Base-by-base conservation (phyloP, 352 stramenopile species). In the Pythium sukuiense region DNA sequence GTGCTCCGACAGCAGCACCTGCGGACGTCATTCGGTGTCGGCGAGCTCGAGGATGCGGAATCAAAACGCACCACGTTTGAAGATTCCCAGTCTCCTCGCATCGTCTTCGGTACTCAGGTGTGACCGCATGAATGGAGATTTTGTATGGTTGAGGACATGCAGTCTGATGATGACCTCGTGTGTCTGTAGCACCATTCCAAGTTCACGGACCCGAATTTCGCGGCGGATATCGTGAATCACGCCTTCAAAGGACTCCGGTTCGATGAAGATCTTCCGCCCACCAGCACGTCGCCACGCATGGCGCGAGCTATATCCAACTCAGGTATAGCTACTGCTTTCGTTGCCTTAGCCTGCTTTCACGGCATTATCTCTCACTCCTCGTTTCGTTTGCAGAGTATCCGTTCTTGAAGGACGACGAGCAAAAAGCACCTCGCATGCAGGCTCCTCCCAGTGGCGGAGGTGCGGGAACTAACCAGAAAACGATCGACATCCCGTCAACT, bases 231-330 rank as follows among this genome's bases (percentile, higher is more conserved):
- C 61, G 70, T 90, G 16, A 85, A 77, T 9, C 80, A 92, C 32
- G 82, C 84, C 14, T 90, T 92, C 59, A 89, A 89, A 57, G 82
- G 74, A 1, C 60, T 89, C 48, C 72, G 69, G 20, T 67, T 88
- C 18, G 57, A 69, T 43, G 73, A 72, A 0, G 72, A 68, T 41
- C 53, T 80, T 11, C 76, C 76, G 1, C 72, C 80, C 8, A 16
- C 33, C 37, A 59, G 76, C 2, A 74, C 76, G 2, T 71, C 84
- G 33, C 84, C 82, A 20, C 76, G 81, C 4, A 74, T 92, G 64
- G 81, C 80, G 29, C 72, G 80, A 7, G 87, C 82, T 3, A 85
- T 88, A 30, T 88, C 81, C 26, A 88, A 85, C 53, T 88, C 78
- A 48, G 80, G 83, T 89, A 58, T 18, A 62, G n/a, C 46, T 9